These are phyloP conservation scores for Claviceps monticola DNA, from an alignment of 2,329 filamentous ascomycete species.

Conservation along the genomic window DNA sequence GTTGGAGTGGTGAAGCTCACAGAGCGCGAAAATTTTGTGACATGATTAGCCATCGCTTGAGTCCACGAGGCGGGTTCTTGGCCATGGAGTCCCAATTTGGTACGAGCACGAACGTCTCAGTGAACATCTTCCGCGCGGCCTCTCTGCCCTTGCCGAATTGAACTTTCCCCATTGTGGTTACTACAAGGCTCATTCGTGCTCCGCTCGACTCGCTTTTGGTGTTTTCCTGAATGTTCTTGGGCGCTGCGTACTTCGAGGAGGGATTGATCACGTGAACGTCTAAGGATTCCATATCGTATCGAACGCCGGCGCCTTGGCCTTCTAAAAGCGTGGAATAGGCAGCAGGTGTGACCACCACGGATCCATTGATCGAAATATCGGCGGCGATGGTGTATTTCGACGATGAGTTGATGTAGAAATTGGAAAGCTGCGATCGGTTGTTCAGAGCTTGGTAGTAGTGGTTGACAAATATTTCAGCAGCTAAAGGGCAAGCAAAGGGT, in stretches of 20 bases:
- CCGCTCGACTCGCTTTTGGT: slow-evolving; percentile 34
- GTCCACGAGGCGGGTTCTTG: slow-evolving; percentile 36
- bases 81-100: slow-evolving; percentile 53
- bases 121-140: slow-evolving; percentile 55
- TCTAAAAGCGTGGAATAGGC: slow-evolving; percentile 57
- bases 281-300: slow-evolving; percentile 61
- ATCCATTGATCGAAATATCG: slow-evolving; percentile 71
- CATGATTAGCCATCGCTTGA: slow-evolving; percentile 50
- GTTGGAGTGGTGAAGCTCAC: slow-evolving; percentile 13
- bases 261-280: slow-evolving; percentile 70
- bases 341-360: slow-evolving; percentile 43
- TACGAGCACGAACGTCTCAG: slow-evolving; percentile 68
- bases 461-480: slow-evolving; percentile 57
- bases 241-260: slow-evolving; percentile 44
- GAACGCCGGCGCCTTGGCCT: slow-evolving; percentile 40
- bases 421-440: slow-evolving; percentile 42
- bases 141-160: slow-evolving; percentile 51
- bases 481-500: slow-evolving; percentile 23
- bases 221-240: slow-evolving; percentile 27
- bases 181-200: slow-evolving; percentile 51
- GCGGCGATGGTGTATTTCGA: slow-evolving; percentile 40
- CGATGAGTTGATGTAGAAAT: slow-evolving; percentile 57
- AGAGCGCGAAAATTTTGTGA: slow-evolving; percentile 57
- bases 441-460: slow-evolving; percentile 66
- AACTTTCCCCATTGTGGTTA: slow-evolving; percentile 62